These are phyloP conservation scores for Suillus plorans DNA, from an alignment of 768 basidiomycete genomes.

Conservation along the genomic window DNA sequence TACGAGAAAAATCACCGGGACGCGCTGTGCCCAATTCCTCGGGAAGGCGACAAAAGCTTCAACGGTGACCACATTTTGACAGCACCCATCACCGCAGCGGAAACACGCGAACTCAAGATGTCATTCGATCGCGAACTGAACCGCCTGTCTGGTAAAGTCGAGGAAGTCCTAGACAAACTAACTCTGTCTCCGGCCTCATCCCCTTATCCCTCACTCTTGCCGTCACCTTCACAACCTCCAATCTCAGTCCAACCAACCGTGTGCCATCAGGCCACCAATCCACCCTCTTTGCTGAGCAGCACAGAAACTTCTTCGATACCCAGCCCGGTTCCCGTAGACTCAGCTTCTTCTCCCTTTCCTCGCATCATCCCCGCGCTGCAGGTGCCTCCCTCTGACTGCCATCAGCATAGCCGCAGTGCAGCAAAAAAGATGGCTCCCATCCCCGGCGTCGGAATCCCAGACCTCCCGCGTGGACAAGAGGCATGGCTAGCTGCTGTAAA, in stretches of 20 bases:
- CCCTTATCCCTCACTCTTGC: not conserved
- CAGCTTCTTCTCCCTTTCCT: too few relatives aligned
- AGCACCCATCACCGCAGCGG: constrained; percentile 16
- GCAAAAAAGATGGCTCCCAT: not conserved
- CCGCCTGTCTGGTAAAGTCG: not conserved
- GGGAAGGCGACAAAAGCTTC: constrained; percentile 23
- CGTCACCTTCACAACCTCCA: not conserved
- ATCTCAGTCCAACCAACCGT: too few relatives aligned
- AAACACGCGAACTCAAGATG: constrained; percentile 16
- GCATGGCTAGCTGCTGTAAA: constrained; percentile 27
- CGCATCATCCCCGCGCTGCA: too few relatives aligned
- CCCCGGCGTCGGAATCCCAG: constrained; percentile 20
- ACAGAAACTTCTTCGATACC: too few relatives aligned
- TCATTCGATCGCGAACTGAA: constrained; percentile 9
- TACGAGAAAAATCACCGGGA: constrained; percentile 31
- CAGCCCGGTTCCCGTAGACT: too few relatives aligned
- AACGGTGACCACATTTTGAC: constrained; percentile 25
- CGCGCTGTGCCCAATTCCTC: constrained; percentile 26
- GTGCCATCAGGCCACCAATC: too few relatives aligned
- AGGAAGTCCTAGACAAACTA: not conserved
- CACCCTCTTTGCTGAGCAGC: too few relatives aligned
- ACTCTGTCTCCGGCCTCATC: not conserved
- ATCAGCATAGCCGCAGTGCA: too few relatives aligned
- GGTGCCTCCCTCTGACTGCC: too few relatives aligned
- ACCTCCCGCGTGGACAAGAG: constrained; percentile 13